Evolutionary conservation across 2,329 filamentous ascomycete species (phyloP), one percentile per base, ranked within the genome.

Genomic region (Stagonosporopsis rhizophila): DNA sequence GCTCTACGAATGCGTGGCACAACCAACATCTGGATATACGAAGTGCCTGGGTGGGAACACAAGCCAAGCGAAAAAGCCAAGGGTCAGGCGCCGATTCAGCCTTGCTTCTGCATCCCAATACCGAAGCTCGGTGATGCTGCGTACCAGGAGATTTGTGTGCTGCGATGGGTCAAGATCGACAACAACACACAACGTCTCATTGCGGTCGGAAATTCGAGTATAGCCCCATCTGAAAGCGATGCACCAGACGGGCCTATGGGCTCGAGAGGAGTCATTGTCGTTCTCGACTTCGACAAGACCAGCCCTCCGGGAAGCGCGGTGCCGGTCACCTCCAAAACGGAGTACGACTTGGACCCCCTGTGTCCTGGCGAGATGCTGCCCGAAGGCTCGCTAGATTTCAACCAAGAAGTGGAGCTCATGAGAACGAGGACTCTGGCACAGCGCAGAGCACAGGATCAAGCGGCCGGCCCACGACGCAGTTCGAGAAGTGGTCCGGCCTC

Each of bases 371-470:
- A 78, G 56, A 63, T 67, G 53, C 59, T 78, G 1, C 74, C 73
- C 8, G 75, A 78, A 63, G 75, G 75, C 37, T 68, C 66, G 0
- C 71, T 78, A n/a, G 73, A 75, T 44, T 77, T 78, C 58, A 75
- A 78, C 12, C 63, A 73, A 20, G 76, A 78, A 56, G 76, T 78
- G 0, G 75, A 77, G 49, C 46, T 78, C 22, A 74, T 77, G 34
- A 61, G 76, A 39, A 75, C 71, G 4, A 64, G 75, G 15, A 78
- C 76, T 2, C 55, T 76, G 19, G 73, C 73, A 4, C 75, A 77
- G 46, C 64, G 73, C 23, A 67, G 71, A 58, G 73, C 73, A 8
- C 70, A 73, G 35, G 68, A 70, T 41, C 61, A 65, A 3, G 59
- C 58, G 9, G 60, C 52, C 15, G 61, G 65, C 15, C 56, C 63